A percentile compares a stretch with the other conserved stretches of the same genome.
These are phyloP conservation scores for Phtheirospermum japonicum DNA, from an alignment of 257 asterid genomes.

Conservation along the genomic window DNA sequence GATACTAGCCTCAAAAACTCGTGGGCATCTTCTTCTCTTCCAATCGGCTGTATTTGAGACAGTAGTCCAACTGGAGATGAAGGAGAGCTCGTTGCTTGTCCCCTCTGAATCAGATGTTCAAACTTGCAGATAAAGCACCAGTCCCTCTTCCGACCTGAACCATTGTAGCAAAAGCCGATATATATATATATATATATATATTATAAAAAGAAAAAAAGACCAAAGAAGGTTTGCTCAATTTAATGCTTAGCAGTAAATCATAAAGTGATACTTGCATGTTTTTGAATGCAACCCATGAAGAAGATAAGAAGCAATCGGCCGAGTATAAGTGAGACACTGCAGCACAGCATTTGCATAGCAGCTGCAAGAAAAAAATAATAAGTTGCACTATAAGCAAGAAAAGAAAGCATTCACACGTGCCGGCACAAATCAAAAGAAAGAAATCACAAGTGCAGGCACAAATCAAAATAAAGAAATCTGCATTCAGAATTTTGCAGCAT, in stretches of 20 bases:
- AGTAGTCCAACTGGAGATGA: slow-evolving; percentile 52
- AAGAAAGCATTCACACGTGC: slow-evolving; percentile 8
- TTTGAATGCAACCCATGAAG: slow-evolving; percentile 58
- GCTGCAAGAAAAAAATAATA: slow-evolving; percentile 39
- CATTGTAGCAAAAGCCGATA: slow-evolving; percentile 14
- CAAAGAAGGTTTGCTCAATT: slow-evolving; percentile 6
- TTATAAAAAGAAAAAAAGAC: slow-evolving; percentile 8
- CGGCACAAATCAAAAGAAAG: not conserved
- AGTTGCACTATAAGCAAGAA: slow-evolving; percentile 18
- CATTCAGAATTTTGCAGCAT: too few relatives aligned
- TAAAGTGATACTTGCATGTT: slow-evolving; percentile 47
- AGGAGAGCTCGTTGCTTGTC: slow-evolving; percentile 38
- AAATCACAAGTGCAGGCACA: too few relatives aligned
- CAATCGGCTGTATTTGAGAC: slow-evolving; percentile 58
- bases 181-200: too few relatives aligned
- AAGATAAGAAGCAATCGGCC: slow-evolving; percentile 51
- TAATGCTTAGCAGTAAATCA: slow-evolving; percentile 11
- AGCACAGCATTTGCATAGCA: slow-evolving; percentile 73
- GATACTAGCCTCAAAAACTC: slow-evolving; percentile 57
- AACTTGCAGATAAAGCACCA: slow-evolving; percentile 58
- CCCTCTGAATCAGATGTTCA: slow-evolving; percentile 47
- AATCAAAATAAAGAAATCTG: too few relatives aligned
- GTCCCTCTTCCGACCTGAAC: slow-evolving; percentile 48
- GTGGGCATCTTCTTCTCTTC: slow-evolving; percentile 74
- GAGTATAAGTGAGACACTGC: slow-evolving; percentile 59